A percentile compares a stretch with the other conserved stretches of the same genome.
phyloP scores from a whole-genome alignment of 495 filamentous ascomycete genomes.

The Saxophila tyrrhenica region DNA sequence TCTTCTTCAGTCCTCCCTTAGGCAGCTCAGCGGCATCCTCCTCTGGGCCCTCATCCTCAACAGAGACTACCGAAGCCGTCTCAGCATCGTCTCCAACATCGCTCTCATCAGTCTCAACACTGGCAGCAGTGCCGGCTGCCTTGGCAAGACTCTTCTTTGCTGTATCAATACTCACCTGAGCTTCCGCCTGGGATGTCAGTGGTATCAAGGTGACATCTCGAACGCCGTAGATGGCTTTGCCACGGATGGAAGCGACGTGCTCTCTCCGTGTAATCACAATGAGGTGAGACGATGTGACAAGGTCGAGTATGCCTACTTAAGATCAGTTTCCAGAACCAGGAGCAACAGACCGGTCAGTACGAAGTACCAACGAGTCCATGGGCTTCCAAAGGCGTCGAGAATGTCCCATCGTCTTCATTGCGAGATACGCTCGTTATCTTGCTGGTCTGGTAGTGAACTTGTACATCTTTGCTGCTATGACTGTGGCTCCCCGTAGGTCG shows the following conservation, averaged over 20 bases:
- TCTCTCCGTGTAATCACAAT: conserved; percentile 71
- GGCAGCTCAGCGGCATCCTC: not conserved
- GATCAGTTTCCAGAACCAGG: conserved; percentile 12
- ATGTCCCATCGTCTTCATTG: conserved; percentile 32
- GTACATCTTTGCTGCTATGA: not conserved
- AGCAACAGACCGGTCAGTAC: not conserved
- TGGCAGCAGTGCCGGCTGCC: conserved; percentile 24
- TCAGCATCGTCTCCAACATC: conserved; percentile 31
- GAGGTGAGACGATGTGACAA: conserved; percentile 52
- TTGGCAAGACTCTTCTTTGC: conserved; percentile 43
- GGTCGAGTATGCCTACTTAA: conserved; percentile 58
- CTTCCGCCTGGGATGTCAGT: conserved; percentile 61
- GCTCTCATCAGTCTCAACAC: conserved; percentile 31
- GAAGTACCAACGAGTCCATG: conserved; percentile 73
- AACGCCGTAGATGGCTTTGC: conserved; percentile 70
- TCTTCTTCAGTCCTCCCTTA: not conserved
- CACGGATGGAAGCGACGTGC: conserved; percentile 77
- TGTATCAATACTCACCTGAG: conserved; percentile 53
- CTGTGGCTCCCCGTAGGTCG: not conserved
- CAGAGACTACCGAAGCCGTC: conserved; percentile 13
- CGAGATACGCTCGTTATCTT: conserved; percentile 31
- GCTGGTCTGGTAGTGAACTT: conserved; percentile 51
- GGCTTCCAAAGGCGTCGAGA: conserved; percentile 46
- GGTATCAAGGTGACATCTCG: conserved; percentile 83
- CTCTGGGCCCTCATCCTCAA: not conserved